These are phyloP conservation scores for Fusarium albosuccineum DNA, from an alignment of 2,329 filamentous ascomycete genomes.

Conservation along the genomic window DNA sequence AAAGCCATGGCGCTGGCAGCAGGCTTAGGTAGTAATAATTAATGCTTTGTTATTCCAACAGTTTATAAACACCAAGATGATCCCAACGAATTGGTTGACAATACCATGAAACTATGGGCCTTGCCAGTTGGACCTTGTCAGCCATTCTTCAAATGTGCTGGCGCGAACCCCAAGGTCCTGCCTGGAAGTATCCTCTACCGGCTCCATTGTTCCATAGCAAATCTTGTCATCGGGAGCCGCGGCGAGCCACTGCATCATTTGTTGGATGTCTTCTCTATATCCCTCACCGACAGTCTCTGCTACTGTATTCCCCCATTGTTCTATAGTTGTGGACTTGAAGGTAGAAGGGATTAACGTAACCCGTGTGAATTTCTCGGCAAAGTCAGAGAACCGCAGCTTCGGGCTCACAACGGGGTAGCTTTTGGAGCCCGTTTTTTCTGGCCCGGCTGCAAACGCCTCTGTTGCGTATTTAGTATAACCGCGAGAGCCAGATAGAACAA, in stretches of 20 bases:
- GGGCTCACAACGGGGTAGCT: constrained; percentile 29
- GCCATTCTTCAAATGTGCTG: constrained; percentile 29
- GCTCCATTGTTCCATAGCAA: constrained; percentile 16
- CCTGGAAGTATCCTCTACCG: constrained; percentile 12
- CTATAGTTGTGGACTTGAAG: not conserved
- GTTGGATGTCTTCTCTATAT: constrained; percentile 27
- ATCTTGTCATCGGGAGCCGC: constrained; percentile 25
- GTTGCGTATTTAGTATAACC: not conserved
- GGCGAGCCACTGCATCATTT: constrained; percentile 39
- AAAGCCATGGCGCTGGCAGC: too few species aligned
- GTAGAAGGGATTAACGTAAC: not conserved
- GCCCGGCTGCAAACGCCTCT: constrained; percentile 20
- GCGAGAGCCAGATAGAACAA: not conserved
- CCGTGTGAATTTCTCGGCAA: constrained; percentile 23
- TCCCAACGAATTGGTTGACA: too few species aligned
- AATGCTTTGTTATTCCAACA: too few species aligned
- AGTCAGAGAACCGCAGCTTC: constrained; percentile 14
- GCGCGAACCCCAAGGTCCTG: constrained; percentile 18
- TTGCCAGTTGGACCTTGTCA: constrained; percentile 1
- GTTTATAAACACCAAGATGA: too few species aligned
- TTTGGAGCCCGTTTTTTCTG: constrained; percentile 27
- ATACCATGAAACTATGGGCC: not conserved
- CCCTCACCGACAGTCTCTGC: constrained; percentile 20
- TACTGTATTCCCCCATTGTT: constrained; percentile 2
- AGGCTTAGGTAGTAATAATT: too few species aligned